These are phyloP conservation scores for Phytophthora aleatoria DNA, from an alignment of 352 stramenopile genomes.

Conservation along the genomic window DNA sequence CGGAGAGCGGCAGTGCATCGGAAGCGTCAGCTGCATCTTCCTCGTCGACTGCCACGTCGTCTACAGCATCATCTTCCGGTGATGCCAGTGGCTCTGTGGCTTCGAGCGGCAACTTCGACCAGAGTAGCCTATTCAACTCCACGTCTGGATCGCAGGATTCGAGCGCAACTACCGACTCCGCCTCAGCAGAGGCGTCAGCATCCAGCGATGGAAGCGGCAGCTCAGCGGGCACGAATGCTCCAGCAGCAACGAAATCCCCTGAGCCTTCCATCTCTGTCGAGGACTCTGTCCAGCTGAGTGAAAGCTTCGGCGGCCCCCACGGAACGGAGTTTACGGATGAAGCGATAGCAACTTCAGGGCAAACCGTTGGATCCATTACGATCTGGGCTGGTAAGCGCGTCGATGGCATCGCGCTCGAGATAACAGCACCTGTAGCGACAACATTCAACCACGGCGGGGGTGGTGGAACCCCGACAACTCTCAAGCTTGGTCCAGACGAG, in stretches of 20 bases:
- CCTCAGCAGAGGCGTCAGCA: neutral
- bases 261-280: constrained; percentile 7
- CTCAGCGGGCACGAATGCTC: neutral
- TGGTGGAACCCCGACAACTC: neutral
- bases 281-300: constrained; percentile 12
- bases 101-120: neutral
- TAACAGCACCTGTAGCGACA: neutral
- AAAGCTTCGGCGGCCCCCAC: constrained; percentile 18
- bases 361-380: constrained; percentile 19
- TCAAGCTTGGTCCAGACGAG: neutral
- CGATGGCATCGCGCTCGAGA: constrained; percentile 3
- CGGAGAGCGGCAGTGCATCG: neutral
- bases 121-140: neutral
- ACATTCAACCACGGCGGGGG: neutral
- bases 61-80: neutral
- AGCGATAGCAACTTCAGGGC: constrained; percentile 9
- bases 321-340: constrained; percentile 15
- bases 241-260: neutral
- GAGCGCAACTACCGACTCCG: neutral
- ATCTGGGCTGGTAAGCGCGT: constrained; percentile 16
- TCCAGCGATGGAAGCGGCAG: neutral
- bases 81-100: constrained; percentile 1
- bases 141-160: neutral
- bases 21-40: neutral
- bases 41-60: neutral